A percentile compares a stretch with the other conserved stretches of the same genome.
Evolutionary conservation across 371 early-diverging fungal species (phyloP).

Genomic region (Phascolomyces articulosus): DNA sequence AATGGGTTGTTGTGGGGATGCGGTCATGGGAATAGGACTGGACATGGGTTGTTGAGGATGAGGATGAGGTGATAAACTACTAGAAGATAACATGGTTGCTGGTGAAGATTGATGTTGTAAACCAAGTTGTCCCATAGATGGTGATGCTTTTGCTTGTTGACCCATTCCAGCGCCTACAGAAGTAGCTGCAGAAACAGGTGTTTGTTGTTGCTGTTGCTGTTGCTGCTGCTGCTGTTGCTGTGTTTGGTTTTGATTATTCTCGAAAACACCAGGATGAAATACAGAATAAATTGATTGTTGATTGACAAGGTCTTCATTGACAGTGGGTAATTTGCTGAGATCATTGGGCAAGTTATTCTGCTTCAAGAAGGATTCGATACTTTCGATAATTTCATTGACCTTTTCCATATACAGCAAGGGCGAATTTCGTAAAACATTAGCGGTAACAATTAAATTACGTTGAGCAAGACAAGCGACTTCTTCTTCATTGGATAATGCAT

Average conservation of each 20-base stretch:
- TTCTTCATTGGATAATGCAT: constrained; percentile 46
- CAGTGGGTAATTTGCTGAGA: constrained; percentile 41
- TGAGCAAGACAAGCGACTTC: constrained; percentile 46
- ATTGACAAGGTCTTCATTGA: constrained; percentile 41
- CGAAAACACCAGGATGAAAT: constrained; percentile 37
- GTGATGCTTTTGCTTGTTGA: not conserved
- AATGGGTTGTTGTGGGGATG: constrained; percentile 12
- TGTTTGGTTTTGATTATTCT: constrained; percentile 4
- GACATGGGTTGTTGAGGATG: constrained; percentile 11
- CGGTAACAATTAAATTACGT: constrained; percentile 48
- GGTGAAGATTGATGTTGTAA: constrained; percentile 3
- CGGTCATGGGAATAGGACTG: constrained; percentile 12
- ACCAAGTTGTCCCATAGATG: not conserved
- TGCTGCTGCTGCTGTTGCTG: constrained; percentile 6
- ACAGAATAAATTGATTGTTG: constrained; percentile 42
- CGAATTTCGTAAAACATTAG: constrained; percentile 42
- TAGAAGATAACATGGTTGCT: not conserved
- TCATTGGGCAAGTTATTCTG: constrained; percentile 33
- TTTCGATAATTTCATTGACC: constrained; percentile 49
- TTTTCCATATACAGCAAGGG: constrained; percentile 57
- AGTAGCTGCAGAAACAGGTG: not conserved
- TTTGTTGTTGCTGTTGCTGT: constrained; percentile 7
- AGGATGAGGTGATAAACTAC: constrained; percentile 4
- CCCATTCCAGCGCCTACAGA: not conserved
- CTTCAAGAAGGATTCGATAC: constrained; percentile 42